Percentiles rank a stretch among this genome's conserved stretches.
phyloP scores from a whole-genome alignment of 345 rosid species.

The Boechera retrofracta region DNA sequence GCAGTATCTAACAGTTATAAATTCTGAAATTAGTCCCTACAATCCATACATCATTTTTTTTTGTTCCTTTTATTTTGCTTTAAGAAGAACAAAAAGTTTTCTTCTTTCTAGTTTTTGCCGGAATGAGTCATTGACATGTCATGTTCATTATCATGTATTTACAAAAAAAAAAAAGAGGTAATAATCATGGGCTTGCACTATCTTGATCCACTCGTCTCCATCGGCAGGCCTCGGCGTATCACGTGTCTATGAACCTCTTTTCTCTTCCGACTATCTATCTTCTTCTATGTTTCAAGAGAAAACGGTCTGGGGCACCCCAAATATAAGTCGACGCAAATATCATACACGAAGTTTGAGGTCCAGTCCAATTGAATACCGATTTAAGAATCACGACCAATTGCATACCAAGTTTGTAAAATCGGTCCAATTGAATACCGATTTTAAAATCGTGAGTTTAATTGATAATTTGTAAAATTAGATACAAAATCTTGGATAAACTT shows the following conservation, averaged over 20 bases:
- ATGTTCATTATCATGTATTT: slow-evolving; percentile 33
- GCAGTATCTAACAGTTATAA: slow-evolving; percentile 7
- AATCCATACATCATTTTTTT: not conserved
- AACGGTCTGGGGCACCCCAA: too few species aligned
- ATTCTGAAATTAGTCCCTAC: slow-evolving; percentile 1
- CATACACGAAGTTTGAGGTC: too few species aligned
- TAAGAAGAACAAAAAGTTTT: not conserved
- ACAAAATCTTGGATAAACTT: too few species aligned
- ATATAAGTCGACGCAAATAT: too few species aligned
- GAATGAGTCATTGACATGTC: slow-evolving; percentile 36
- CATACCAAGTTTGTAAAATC: too few species aligned
- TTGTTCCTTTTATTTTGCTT: not conserved
- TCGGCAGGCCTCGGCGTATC: not conserved
- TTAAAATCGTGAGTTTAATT: too few species aligned
- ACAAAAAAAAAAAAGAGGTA: slow-evolving; percentile 22
- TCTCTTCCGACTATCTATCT: not conserved
- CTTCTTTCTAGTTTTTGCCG: not conserved
- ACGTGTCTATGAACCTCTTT: not conserved
- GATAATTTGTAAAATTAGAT: too few species aligned
- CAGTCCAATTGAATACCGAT: too few species aligned
- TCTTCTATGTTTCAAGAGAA: not conserved
- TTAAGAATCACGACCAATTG: too few species aligned
- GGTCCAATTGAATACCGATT: too few species aligned
- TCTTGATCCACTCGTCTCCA: slow-evolving; percentile 29
- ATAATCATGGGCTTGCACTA: slow-evolving; percentile 33